phyloP scores from a whole-genome alignment of 208 protist species.

The Crithidia thermophila region DNA sequence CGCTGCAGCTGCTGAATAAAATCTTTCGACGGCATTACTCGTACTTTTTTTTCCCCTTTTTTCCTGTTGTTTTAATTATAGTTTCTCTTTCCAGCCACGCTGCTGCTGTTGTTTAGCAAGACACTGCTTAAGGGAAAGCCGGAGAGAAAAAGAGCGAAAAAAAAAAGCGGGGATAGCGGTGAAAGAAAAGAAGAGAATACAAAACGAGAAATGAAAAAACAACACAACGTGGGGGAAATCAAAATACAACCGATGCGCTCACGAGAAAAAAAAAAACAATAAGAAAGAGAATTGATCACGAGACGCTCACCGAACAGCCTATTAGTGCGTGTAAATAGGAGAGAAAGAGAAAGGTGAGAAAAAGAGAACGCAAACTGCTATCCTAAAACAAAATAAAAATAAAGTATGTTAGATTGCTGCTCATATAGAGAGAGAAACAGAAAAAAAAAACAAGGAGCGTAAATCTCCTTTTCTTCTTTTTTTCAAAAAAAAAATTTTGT shows the following conservation, averaged over 20 bases:
- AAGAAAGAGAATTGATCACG: slow-evolving; percentile 20
- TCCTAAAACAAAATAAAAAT: neutral
- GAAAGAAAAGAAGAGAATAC: neutral
- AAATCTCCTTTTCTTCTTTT: no score
- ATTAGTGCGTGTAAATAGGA: neutral
- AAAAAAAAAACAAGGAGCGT: slow-evolving; percentile 1
- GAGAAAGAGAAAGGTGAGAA: neutral
- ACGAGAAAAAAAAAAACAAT: neutral
- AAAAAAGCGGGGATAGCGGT: slow-evolving; percentile 1
- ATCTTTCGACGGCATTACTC: slow-evolving; percentile 39
- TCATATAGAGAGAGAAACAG: neutral
- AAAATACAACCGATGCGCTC: neutral
- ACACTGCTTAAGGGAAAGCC: no score
- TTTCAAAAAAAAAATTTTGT: no score
- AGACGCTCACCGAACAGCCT: no score
- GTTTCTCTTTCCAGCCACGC: slow-evolving; percentile 4
- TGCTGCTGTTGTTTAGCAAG: no score
- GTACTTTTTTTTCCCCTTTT: neutral
- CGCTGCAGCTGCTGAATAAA: slow-evolving; percentile 64
- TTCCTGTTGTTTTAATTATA: no score
- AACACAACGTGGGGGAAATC: neutral
- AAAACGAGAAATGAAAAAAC: neutral
- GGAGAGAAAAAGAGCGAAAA: slow-evolving; percentile 1
- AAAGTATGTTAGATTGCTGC: slow-evolving; percentile 1
- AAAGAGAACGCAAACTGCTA: neutral